These are phyloP conservation scores for Bipolaris sorokiniana DNA, from an alignment of 2,329 filamentous ascomycete genomes.

Conservation along the genomic window DNA sequence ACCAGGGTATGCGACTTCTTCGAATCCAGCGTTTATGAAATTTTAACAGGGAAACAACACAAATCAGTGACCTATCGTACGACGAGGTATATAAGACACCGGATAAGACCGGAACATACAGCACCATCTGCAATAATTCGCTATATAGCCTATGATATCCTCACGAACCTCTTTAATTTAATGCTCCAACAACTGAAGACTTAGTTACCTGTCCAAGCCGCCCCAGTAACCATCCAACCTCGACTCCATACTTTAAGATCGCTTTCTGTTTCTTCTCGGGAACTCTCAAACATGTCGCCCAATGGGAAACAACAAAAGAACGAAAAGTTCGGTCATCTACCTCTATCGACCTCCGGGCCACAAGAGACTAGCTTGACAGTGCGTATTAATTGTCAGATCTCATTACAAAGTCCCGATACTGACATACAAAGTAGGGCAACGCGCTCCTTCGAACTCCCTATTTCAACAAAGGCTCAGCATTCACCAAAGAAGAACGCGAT, in stretches of 20 bases:
- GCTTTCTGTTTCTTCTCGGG: neutral
- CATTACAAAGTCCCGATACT: neutral
- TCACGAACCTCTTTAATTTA: neutral
- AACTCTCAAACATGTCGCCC: slow-evolving; percentile 19
- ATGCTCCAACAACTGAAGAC: neutral
- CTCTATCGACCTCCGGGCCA: slow-evolving; percentile 52
- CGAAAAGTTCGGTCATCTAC: slow-evolving; percentile 47
- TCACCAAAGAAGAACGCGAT: slow-evolving; percentile 70
- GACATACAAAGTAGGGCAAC: slow-evolving; percentile 35
- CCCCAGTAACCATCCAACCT: neutral
- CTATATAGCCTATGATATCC: neutral
- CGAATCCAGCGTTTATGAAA: neutral
- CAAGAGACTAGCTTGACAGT: slow-evolving; percentile 50
- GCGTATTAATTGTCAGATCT: neutral
- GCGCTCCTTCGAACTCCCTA: slow-evolving; percentile 68
- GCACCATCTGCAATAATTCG: neutral
- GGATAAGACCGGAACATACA: neutral
- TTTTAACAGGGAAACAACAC: neutral
- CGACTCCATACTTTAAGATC: neutral
- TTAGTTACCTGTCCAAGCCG: neutral
- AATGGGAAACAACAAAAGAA: slow-evolving; percentile 31
- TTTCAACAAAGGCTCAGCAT: slow-evolving; percentile 86
- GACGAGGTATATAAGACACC: neutral
- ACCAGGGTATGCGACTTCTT: neutral
- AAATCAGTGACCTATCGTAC: neutral